These are phyloP conservation scores for Berberis thunbergii DNA, from an alignment of 164 flowering plant genomes.

Conservation along the genomic window DNA sequence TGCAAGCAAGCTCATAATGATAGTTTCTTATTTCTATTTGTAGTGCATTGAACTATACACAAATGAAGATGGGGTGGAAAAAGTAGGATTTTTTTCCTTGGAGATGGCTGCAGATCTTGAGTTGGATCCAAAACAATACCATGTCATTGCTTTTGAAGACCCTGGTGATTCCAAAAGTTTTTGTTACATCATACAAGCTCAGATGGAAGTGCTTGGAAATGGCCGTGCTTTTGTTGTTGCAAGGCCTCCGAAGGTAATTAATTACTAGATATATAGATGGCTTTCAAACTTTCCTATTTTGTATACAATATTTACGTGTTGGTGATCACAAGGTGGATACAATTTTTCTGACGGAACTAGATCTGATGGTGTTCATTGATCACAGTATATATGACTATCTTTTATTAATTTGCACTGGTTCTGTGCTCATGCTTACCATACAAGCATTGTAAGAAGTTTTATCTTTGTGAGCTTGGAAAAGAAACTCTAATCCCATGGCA, in stretches of 20 bases:
- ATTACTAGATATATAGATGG: background rate
- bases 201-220: constrained; percentile 81
- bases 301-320: background rate
- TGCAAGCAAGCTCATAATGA: background rate
- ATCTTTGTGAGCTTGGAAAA: background rate
- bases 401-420: too few relatives aligned
- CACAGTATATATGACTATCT: too few relatives aligned
- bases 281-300: background rate
- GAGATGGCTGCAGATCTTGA: constrained; percentile 93
- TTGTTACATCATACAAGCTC: constrained; percentile 77
- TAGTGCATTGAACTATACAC: constrained; percentile 89
- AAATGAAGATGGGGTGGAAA: constrained; percentile 39
- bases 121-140: constrained; percentile 77
- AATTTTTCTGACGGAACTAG: background rate
- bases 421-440: too few relatives aligned
- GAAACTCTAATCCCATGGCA: background rate
- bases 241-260: constrained; percentile 70
- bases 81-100: constrained; percentile 73
- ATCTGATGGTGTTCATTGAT: too few relatives aligned
- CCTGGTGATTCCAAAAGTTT: constrained; percentile 67
- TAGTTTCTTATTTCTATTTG: constrained; percentile 12
- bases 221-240: constrained; percentile 81
- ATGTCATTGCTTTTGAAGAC: constrained; percentile 84
- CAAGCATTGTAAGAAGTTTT: background rate
- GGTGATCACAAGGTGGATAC: background rate